phyloP scores from a whole-genome alignment of 306 rosid genomes.

The Canavalia ensiformis region DNA sequence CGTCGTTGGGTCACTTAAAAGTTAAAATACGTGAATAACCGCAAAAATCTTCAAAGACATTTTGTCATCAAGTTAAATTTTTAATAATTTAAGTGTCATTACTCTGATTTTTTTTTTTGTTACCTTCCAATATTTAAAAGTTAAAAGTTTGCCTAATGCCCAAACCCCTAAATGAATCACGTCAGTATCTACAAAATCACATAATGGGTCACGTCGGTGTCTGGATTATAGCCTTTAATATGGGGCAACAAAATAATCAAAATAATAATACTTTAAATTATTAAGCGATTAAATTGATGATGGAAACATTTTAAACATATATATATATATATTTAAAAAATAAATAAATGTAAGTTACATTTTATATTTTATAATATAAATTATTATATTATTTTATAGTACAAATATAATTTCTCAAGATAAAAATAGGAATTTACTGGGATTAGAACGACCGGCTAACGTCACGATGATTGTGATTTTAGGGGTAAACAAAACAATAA shows the following conservation, averaged over 20 bases:
- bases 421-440: neutral
- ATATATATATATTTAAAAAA: no score
- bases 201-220: neutral
- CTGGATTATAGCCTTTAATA: neutral
- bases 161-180: neutral
- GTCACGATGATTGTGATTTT: neutral
- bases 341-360: no score
- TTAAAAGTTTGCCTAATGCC: neutral
- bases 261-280: neutral
- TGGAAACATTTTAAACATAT: no score
- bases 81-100: neutral
- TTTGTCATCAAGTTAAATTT: neutral
- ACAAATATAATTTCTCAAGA: neutral
- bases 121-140: neutral
- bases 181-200: neutral
- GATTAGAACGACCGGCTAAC: no score
- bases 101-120: neutral
- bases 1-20: no score
- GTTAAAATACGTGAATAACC: no score
- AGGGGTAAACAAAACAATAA: no score
- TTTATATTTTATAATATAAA: no score
- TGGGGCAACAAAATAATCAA: neutral
- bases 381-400: no score
- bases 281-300: neutral
- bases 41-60: neutral